Evolutionary conservation across 345 rosid species (phyloP), one percentile per base, ranked within the genome.

Genomic region (Crucihimalaya himalaica): DNA sequence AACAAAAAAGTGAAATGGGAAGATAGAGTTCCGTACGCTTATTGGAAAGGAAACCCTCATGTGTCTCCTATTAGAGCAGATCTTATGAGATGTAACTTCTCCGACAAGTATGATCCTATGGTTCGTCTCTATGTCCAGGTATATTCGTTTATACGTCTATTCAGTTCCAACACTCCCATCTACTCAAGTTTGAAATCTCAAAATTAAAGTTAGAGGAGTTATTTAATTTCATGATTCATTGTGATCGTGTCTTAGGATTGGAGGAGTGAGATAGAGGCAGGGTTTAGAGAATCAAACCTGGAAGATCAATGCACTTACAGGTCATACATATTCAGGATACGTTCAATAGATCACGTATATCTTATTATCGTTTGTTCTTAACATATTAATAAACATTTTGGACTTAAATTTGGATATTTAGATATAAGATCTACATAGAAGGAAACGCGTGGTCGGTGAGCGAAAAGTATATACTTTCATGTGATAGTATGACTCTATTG

Each of bases 1-100:
- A 89, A 78, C 60, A 71, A 62, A 31, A 81, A 61, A 43, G 84
- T 56, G 6, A 56, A 75, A 68, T 92, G 97, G 97, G 77, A 74
- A 79, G 88, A 89, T 9, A 80, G 96, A 58, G 51, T 23, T 59
- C 89, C 92, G 14, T 84, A 82, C 6, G 96, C 92, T 40, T 86
- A 83, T 23, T 89, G 96, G 96, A 88, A 79, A 79, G 93, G 93
- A 21, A 88, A 88, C 71, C 87, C 90, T 18, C 0, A 5, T 14
- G 88, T 84, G 16, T 73, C 85, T 25, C 15, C 6, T 2, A 34
- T 50, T 5, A 82, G 96, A 57, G 29, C 5, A 35, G 80, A 88
- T 23, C 86, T 90, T 18, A 63, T 86, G 83, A 80, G 20, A 57
- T 90, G 96, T 79, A 84, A 85, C 43, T 46, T 72, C 55, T 73